A percentile compares a stretch with the other conserved stretches of the same genome.
Evolutionary conservation across 495 filamentous ascomycete species (phyloP).

Genomic region (Usnea hakonensis): DNA sequence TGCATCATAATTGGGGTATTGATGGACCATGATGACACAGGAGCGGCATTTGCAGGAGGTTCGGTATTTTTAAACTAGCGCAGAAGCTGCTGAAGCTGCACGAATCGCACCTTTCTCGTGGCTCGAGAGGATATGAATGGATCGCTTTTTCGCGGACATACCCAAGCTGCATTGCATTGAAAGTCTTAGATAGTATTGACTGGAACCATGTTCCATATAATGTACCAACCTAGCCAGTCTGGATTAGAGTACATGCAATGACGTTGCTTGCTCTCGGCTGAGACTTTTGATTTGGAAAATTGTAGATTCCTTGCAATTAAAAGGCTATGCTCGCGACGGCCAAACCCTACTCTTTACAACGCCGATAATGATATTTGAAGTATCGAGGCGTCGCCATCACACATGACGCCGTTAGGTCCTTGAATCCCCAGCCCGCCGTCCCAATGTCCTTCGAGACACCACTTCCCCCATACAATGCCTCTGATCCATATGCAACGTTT

Average conservation of each 20-base stretch:
- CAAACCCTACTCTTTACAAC: too few species aligned
- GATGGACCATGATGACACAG: neutral
- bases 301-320: neutral
- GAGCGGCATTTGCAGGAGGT: constrained; percentile 5
- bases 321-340: too few species aligned
- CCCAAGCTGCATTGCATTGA: neutral
- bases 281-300: too few species aligned
- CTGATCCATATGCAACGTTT: constrained; percentile 70
- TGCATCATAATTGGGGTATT: neutral
- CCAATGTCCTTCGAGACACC: constrained; percentile 70
- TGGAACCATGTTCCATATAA: neutral
- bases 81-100: neutral
- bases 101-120: neutral
- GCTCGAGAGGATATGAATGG: neutral
- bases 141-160: constrained; percentile 8
- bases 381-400: neutral
- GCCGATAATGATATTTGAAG: neutral
- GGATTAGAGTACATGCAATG: too few species aligned
- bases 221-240: neutral
- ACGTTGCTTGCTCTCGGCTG: too few species aligned
- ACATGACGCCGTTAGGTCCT: neutral
- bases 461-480: constrained; percentile 59
- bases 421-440: neutral
- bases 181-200: constrained; percentile 4
- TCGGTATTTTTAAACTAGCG: neutral